Base-by-base conservation (phyloP, 345 rosid genomes). In the Rhodomyrtus tomentosa region DNA sequence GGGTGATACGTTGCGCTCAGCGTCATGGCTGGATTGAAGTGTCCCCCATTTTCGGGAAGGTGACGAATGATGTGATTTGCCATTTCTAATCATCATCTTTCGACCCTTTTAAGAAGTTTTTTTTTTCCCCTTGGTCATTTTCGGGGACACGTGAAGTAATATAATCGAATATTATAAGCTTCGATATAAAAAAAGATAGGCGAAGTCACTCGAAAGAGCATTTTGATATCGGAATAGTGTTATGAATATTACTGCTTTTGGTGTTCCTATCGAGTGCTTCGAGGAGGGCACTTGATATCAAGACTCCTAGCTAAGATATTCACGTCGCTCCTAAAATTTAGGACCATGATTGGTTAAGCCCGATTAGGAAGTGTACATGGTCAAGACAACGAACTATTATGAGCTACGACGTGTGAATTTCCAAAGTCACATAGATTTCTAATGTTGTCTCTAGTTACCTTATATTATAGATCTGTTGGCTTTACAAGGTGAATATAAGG, bases 1-100 rank as follows among this genome's bases (percentile, higher is more conserved):
- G 84, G 90, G 86, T 83, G 90, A 83, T 87, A 83, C 89, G 90
- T 93, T 92, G 91, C 87, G 83, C 84, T 90, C 90, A 27, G 80
- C 55, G 80, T 52, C 83, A 29, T 56, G 74, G 72, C 86, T 89
- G 88, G 88, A 84, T 81, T 8, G 15, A 62, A 10, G 48, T 25
- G 81, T 86, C 83, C 25, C 29, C 73, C 83, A 29, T n/a, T 55
- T 36, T 45, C 10, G 8, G 40, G 68, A 62, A 50, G 50, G 58
- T 10, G 68, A 62, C 27, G 54, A 50, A 11, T 25, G 38, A 38
- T 12, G 6, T 45, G 52, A 51, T 32, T 53, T 82, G 50, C 74
- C 82, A 21, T 50, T 25, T 50, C 82, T 50, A 42, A 42, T 38
- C 14, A 48, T 49, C 50, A 25, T 79, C 52, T 79, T 8, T n/a